Base-by-base conservation (phyloP, 2,329 filamentous ascomycete genomes). In the Beauveria brongniartii region DNA sequence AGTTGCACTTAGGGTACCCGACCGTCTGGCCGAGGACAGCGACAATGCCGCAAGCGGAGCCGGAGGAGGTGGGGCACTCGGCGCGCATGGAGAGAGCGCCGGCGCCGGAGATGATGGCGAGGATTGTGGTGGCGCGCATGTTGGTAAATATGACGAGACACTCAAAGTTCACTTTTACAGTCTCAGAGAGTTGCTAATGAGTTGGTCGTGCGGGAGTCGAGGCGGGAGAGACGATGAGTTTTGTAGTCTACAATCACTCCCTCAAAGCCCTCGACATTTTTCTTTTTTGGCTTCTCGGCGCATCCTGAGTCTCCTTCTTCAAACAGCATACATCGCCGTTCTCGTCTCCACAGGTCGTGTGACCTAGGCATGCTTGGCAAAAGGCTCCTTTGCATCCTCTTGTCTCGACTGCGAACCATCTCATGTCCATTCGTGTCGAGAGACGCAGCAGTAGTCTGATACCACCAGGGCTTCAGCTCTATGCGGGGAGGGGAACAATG, bases 1-100 rank as follows among this genome's bases (percentile, higher is more conserved):
- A 62, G 37, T 30, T 6, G 60, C 60, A 62, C 16, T 58, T 44
- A 43, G 60, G 60, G 60, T 58, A 62, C 14, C 10, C 50, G 41
- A 62, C 26, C 40, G 12, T 28, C 26, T 43, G 8, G 26, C 54
- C 60, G 3, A 58, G 28, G 18, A n/a, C 55, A 0, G 3, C 3
- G 40, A 62, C 54, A 5, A 12, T 28, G 16, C 46, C 60, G 55
- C 60, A 62, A 16, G 54, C 44, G 14, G 60, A 62, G 47, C 60
- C 60, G 30, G 60, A 41, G 10, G 54, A 24, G 28, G 48, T 57
- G 34, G 60, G 60, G 48, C 60, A 62, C 54, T 53, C 60, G 40
- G 60, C 47, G n/a, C 55, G 54, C 28, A 40, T 41, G 54, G 55
- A 46, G 20, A 62, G 60, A 55, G 60, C 60, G 5, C 40, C 43